Conservation (phyloP, 2,329 filamentous ascomycete species). For the Fusarium sp. region DNA sequence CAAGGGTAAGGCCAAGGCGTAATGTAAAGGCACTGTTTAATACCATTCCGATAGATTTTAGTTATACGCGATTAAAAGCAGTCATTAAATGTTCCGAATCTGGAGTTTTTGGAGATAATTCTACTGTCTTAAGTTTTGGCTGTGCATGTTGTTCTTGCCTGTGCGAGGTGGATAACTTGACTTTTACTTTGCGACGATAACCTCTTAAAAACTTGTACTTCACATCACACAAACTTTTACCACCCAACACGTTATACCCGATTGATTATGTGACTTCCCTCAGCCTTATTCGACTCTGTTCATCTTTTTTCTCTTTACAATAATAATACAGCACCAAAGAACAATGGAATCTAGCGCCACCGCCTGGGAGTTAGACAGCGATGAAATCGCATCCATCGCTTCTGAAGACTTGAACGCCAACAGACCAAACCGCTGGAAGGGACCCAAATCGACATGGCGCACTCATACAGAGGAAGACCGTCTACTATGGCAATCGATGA, state of each 20-base stretch:
- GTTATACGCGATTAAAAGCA: slow-evolving; percentile 41
- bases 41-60: slow-evolving; percentile 48
- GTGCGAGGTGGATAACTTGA: slow-evolving; percentile 18
- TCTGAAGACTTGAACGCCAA: slow-evolving; percentile 60
- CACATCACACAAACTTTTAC: slow-evolving; percentile 11
- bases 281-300: background rate
- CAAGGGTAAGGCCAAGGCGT: slow-evolving; percentile 55
- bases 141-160: slow-evolving; percentile 3
- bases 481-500: slow-evolving; percentile 70
- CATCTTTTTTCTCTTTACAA: background rate
- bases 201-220: slow-evolving; percentile 35
- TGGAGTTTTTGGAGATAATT: background rate
- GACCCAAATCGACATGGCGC: slow-evolving; percentile 75
- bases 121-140: background rate
- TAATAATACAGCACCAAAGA: background rate
- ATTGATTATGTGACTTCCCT: background rate
- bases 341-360: slow-evolving; percentile 41
- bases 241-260: background rate
- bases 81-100: slow-evolving; percentile 14
- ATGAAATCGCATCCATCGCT: slow-evolving; percentile 59
- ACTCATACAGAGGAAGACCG: slow-evolving; percentile 71
- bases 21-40: slow-evolving; percentile 49
- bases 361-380: slow-evolving; percentile 59
- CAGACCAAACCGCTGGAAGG: slow-evolving; percentile 80
- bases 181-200: slow-evolving; percentile 1